Percentiles rank a stretch among this genome's conserved stretches.
These are phyloP conservation scores for Trichomonas tenax DNA, from an alignment of 208 protist species.

Conservation along the genomic window DNA sequence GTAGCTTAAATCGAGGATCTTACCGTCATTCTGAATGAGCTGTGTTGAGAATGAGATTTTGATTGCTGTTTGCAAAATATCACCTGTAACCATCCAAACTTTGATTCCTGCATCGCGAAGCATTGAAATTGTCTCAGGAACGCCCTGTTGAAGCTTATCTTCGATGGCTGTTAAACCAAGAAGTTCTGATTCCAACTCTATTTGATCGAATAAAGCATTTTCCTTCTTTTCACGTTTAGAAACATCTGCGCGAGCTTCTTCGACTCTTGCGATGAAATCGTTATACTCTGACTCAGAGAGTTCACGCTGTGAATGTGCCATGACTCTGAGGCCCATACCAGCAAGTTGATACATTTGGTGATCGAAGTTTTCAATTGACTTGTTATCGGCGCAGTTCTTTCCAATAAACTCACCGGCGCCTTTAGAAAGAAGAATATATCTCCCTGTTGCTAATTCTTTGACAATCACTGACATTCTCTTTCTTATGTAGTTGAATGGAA, in stretches of 20 bases:
- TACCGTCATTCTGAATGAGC: neutral
- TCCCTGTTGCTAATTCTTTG: neutral
- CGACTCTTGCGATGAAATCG: neutral
- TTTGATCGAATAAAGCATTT: neutral
- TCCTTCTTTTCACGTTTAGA: neutral
- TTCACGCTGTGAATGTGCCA: neutral
- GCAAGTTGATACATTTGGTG: neutral
- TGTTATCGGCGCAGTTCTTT: neutral
- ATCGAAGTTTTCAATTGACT: neutral
- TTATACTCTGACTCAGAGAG: neutral
- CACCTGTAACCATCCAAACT: conserved; percentile 87
- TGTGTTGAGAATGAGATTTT: conserved; percentile 41
- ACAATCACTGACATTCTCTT: conserved; percentile 27
- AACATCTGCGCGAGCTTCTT: neutral
- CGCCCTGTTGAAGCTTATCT: conserved; percentile 51
- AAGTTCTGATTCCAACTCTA: conserved; percentile 45
- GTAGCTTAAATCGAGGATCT: neutral
- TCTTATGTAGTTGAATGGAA: conserved; percentile 15
- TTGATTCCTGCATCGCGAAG: conserved; percentile 26
- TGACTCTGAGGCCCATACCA: neutral
- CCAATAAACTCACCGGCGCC: neutral
- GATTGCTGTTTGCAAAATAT: conserved; percentile 64
- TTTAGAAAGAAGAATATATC: conserved; percentile 15
- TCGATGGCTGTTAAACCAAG: conserved; percentile 51
- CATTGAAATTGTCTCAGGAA: conserved; percentile 51